Evolutionary conservation across 306 rosid genomes (phyloP).

Genomic region (Lotus japonicus): DNA sequence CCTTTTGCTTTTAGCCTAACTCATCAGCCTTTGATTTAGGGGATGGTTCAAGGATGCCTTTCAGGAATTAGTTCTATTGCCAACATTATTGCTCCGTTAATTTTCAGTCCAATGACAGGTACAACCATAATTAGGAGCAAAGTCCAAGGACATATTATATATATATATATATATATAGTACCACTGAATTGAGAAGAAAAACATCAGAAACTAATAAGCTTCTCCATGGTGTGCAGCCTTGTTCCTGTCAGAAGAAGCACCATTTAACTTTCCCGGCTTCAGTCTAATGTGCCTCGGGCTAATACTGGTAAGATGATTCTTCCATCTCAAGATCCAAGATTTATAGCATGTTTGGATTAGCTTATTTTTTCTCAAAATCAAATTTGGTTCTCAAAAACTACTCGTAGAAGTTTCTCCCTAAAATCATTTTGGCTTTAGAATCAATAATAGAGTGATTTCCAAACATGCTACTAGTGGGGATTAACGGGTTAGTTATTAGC

Average conservation of each 20-base stretch:
- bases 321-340: not conserved
- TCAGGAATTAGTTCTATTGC: slow-evolving; percentile 73
- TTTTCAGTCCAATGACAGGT: slow-evolving; percentile 89
- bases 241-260: slow-evolving; percentile 76
- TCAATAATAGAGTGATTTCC: no score
- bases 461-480: no score
- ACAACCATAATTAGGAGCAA: not conserved
- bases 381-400: no score
- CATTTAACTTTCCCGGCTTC: slow-evolving; percentile 84
- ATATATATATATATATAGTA: not conserved
- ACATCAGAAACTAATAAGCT: slow-evolving; percentile 9
- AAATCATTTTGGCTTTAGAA: not conserved
- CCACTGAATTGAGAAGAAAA: not conserved
- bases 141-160: not conserved
- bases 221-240: slow-evolving; percentile 43
- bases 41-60: slow-evolving; percentile 87
- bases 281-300: slow-evolving; percentile 66
- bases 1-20: not conserved
- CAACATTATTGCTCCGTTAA: slow-evolving; percentile 62
- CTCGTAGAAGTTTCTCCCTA: no score
- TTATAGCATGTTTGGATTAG: not conserved
- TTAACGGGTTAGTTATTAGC: no score
- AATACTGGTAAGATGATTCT: slow-evolving; percentile 39
- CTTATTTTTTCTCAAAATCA: no score
- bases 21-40: slow-evolving; percentile 35